Base-by-base conservation (phyloP, 345 rosid species). In the Isatis tinctoria region DNA sequence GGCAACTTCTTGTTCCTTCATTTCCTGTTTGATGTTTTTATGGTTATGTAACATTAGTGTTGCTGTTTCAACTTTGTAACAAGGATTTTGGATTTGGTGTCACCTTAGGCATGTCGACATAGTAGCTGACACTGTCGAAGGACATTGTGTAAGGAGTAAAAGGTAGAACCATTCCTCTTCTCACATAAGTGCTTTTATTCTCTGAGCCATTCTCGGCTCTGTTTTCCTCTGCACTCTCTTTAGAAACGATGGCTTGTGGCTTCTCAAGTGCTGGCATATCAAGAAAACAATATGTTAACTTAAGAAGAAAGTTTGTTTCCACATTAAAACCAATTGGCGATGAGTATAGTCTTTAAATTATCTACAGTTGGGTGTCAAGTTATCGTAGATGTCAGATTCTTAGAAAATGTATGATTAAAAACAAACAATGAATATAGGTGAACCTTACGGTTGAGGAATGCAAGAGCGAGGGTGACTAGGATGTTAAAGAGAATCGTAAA, bases 151-250 rank as follows among this genome's bases (percentile, higher is more conserved):
- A 85, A 27, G 94, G 92, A 28, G 87, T 83, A 86, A 91, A 91
- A 60, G 95, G 97, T 62, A 91, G 84, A 80, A 85, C 86, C 92
- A 87, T 86, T 76, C 97, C 97, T 86, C 82, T 83, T 83, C 88
- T 88, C 0, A 78, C 74, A 12, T 80, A 69, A 68, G 76, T 74
- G 47, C 77, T 83, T 14, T 76, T 82, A 33, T 47, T 18, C 39
- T 71, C 63, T 26, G 16, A 28, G 20, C 18, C 68, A 26, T 36
- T 69, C 54, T 70, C 37, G 2, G 6, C 67, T 39, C 59, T 51
- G 68, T 65, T 83, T 73, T 86, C 90, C 16, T 76, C 77, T 8
- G 73, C 71, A 39, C 69, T 45, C 63, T 90, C 96, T 74, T 89
- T 81, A 20, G 89, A 78, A 49, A 89, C 64, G 11, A 78, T 60